phyloP scores from a whole-genome alignment of 352 stramenopile genomes.

The Pythium diclinum region DNA sequence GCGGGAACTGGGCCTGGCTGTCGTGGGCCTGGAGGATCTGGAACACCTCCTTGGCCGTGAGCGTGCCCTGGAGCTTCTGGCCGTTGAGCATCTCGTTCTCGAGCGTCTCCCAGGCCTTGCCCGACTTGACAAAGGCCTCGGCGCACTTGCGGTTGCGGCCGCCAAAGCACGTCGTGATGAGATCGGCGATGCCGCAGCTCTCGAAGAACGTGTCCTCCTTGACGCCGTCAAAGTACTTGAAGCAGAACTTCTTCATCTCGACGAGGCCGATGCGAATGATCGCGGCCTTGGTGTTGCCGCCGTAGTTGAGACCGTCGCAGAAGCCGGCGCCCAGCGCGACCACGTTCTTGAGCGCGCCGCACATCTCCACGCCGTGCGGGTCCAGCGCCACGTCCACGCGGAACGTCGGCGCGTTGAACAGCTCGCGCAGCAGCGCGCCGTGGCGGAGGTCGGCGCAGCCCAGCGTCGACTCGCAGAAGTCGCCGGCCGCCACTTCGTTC shows the following conservation, averaged over 20 bases:
- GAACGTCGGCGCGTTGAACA: slow-evolving; percentile 88
- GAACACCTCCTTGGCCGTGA: slow-evolving; percentile 93
- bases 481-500: slow-evolving; percentile 92
- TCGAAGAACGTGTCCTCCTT: slow-evolving; percentile 95
- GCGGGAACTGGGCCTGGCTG: slow-evolving; percentile 84
- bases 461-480: slow-evolving; percentile 97
- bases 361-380: slow-evolving; percentile 94
- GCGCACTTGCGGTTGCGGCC: slow-evolving; percentile 96
- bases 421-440: slow-evolving; percentile 58
- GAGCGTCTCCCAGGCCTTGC: slow-evolving; percentile 87
- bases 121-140: slow-evolving; percentile 89
- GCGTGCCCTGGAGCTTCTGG: slow-evolving; percentile 97
- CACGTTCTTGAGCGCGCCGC: slow-evolving; percentile 97
- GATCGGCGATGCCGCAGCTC: slow-evolving; percentile 95
- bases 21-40: slow-evolving; percentile 85
- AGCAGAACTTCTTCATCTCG: slow-evolving; percentile 95
- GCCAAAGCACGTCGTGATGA: slow-evolving; percentile 98
- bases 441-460: slow-evolving; percentile 79
- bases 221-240: slow-evolving; percentile 93
- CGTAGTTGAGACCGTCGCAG: slow-evolving; percentile 93
- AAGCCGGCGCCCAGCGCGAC: slow-evolving; percentile 96
- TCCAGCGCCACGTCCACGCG: slow-evolving; percentile 92
- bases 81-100: slow-evolving; percentile 95
- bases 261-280: slow-evolving; percentile 93
- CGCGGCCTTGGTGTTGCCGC: slow-evolving; percentile 97